Base-by-base conservation (phyloP, 1,284 basidiomycete genomes). In the Exobasidium cylindrosporum region DNA sequence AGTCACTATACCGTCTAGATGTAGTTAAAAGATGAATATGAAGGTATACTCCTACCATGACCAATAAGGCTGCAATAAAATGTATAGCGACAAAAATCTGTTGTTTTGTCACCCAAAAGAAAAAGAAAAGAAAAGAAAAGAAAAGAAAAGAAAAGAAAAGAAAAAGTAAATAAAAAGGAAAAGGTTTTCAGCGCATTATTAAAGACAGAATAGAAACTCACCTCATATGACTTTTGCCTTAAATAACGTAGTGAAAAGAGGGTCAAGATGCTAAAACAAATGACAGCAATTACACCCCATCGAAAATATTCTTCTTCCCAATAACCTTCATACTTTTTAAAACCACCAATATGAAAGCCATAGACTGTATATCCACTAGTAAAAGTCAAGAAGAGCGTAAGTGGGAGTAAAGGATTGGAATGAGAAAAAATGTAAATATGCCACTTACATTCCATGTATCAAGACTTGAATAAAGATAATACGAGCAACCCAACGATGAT, bases 401-500 rank as follows among this genome's bases (percentile, higher is more conserved):
- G 35, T 40, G 35, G 17, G 35, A 40, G 17, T 17, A 40, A 40
- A 40, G 35, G n/a, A n/a, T n/a, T n/a, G n/a, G n/a, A n/a, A n/a
- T n/a, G n/a, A n/a, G n/a, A n/a, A n/a, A n/a, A n/a, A n/a, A n/a
- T n/a, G n/a, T n/a, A n/a, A n/a, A n/a, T n/a, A n/a, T n/a, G 7
- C 24, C 7, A 50, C 47, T 24, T 23, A 50, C 28, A 63, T n/a
- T 7, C 66, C 66, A 43, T 81, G 80, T 2, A 75, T n/a, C 23
- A 71, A 10, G 24, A 66, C 75, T 24, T 78, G 69, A 3, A 68
- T 2, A 54, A 65, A 72, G 54, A 71, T 70, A 24, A 74, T 57
- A 2, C 78, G 54, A 0, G 76, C 73, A 6, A 81, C 67, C 77
- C 77, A 79, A 7, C 79, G 71, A 43, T 81, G 81, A 29, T 73